Conservation (phyloP, 2,329 filamentous ascomycete genomes). For the Gliomastix tumulicola region DNA sequence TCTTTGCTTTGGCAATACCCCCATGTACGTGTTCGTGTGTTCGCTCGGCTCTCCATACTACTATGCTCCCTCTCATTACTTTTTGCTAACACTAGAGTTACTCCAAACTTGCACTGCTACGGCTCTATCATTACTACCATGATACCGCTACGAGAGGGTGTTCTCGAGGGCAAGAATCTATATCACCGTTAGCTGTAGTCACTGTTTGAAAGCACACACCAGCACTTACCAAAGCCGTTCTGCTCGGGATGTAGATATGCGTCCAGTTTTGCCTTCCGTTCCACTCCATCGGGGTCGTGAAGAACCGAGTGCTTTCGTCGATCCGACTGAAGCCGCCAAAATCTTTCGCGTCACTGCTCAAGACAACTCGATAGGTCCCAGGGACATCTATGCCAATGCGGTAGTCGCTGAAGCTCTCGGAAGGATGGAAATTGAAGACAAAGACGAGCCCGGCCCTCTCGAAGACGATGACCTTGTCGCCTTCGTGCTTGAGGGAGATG, state of each 20-base stretch:
- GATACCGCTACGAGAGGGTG: neutral
- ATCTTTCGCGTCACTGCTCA: conserved; percentile 71
- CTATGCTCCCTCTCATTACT: no score
- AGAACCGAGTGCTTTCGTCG: conserved; percentile 76
- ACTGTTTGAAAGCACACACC: conserved; percentile 3
- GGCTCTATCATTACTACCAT: no score
- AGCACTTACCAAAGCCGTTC: conserved; percentile 72
- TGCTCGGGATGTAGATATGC: conserved; percentile 81
- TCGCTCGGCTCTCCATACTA: no score
- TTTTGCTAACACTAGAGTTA: no score
- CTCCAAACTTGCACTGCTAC: no score
- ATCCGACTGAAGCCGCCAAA: conserved; percentile 78
- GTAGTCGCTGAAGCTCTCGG: conserved; percentile 83
- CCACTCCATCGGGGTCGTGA: conserved; percentile 87
- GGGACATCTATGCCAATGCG: conserved; percentile 78
- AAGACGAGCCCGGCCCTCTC: conserved; percentile 86
- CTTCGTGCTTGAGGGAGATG: conserved; percentile 88
- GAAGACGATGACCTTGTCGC: conserved; percentile 92
- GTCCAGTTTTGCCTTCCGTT: conserved; percentile 85
- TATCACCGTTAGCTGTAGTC: conserved; percentile 1
- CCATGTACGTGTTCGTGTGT: no score
- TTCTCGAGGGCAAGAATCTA: neutral
- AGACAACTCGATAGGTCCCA: conserved; percentile 80
- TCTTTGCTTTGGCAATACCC: no score
- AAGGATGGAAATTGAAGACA: conserved; percentile 93